A percentile compares a stretch with the other conserved stretches of the same genome.
These are phyloP conservation scores for Fusarium sp. DNA, from an alignment of 2,329 filamentous ascomycete species.

Conservation along the genomic window DNA sequence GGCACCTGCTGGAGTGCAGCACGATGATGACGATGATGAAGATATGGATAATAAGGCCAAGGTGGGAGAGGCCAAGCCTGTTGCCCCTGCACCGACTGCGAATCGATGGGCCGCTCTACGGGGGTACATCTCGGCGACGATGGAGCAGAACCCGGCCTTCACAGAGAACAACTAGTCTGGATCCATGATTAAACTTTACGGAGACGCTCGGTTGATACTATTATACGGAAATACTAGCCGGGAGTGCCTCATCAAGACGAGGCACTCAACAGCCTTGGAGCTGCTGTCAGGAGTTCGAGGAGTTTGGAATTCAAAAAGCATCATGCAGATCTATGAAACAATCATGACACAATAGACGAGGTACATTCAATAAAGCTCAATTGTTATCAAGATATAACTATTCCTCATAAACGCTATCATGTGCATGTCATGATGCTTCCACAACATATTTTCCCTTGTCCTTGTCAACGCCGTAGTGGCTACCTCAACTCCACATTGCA, in stretches of 20 bases:
- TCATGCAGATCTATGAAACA: background rate
- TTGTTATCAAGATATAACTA: background rate
- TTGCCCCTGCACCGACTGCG: constrained; percentile 55
- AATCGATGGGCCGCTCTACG: constrained; percentile 85
- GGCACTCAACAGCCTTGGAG: background rate
- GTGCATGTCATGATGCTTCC: background rate
- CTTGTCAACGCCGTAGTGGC: constrained; percentile 37
- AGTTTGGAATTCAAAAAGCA: constrained; percentile 21
- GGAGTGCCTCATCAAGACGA: background rate
- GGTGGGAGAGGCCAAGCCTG: constrained; percentile 20
- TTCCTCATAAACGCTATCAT: constrained; percentile 27
- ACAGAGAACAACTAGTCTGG: constrained; percentile 38
- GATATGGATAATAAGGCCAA: constrained; percentile 27
- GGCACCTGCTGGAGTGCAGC: constrained; percentile 12
- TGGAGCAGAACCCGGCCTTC: constrained; percentile 90
- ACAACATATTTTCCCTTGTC: constrained; percentile 27
- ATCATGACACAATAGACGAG: constrained; percentile 5
- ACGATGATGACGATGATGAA: constrained; percentile 30
- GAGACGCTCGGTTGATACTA: constrained; percentile 12
- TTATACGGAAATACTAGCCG: background rate
- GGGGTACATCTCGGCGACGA: constrained; percentile 85
- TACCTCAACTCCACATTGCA: constrained; percentile 24
- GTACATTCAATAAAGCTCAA: background rate
- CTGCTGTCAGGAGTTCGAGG: constrained; percentile 32
- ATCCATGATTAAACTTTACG: background rate